phyloP scores from a whole-genome alignment of 169 alveolate genomes.

The Plasmodium blacklocki region DNA sequence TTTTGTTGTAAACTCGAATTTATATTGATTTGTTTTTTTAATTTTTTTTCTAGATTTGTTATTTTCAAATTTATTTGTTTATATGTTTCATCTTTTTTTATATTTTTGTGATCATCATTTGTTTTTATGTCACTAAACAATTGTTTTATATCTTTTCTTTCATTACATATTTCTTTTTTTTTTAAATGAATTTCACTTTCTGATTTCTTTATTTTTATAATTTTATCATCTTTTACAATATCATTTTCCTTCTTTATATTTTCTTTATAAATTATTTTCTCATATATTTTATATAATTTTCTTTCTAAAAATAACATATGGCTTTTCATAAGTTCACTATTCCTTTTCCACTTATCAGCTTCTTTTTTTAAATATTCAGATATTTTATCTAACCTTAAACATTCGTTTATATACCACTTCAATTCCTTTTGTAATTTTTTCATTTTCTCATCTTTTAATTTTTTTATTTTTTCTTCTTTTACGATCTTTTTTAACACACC shows the following conservation, averaged over 20 bases:
- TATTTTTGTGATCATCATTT: constrained; percentile 18
- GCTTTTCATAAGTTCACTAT: constrained; percentile 66
- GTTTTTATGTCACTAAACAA: constrained; percentile 3
- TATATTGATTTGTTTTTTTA: constrained; percentile 65
- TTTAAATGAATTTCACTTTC: neutral
- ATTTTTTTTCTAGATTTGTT: constrained; percentile 66
- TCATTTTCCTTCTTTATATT: constrained; percentile 10
- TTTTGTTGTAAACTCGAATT: constrained; percentile 65
- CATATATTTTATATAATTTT: constrained; percentile 47
- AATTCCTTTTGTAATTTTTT: constrained; percentile 63
- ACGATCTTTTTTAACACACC: constrained; percentile 43
- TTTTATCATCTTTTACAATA: neutral
- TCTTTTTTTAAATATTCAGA: constrained; percentile 68
- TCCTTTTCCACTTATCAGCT: constrained; percentile 77
- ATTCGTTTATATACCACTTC: constrained; percentile 73
- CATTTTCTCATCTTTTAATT: constrained; percentile 63
- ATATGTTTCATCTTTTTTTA: constrained; percentile 16
- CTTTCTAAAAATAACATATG: constrained; percentile 64
- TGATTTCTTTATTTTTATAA: neutral
- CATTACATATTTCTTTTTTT: constrained; percentile 4
- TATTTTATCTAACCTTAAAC: constrained; percentile 50
- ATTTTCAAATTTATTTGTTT: constrained; percentile 34
- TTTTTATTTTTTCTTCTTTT: constrained; percentile 68
- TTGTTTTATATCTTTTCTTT: constrained; percentile 4
- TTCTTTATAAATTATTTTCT: constrained; percentile 36